A percentile compares a stretch with the other conserved stretches of the same genome.
Conservation (phyloP, 306 rosid genomes). For the Cicer yamashitae region DNA sequence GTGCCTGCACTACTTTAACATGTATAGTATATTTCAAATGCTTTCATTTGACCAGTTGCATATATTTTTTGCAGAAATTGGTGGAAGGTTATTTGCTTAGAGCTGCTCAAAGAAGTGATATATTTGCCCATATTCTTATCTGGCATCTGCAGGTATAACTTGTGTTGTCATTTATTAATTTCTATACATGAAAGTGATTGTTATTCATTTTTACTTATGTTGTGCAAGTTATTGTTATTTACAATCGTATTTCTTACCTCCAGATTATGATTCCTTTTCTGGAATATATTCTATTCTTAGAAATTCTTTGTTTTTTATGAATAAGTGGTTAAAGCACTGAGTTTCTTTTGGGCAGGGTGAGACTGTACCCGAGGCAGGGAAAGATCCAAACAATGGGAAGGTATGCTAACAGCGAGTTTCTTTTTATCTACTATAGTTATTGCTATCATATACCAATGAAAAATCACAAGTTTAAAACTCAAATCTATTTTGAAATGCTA, state of each 20-base stretch:
- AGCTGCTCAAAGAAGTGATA: slow-evolving; percentile 93
- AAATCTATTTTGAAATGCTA: slow-evolving; percentile 13
- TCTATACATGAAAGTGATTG: slow-evolving; percentile 15
- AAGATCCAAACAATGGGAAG: slow-evolving; percentile 67
- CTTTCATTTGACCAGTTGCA: slow-evolving; percentile 33
- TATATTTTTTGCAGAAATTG: slow-evolving; percentile 67
- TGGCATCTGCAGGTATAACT: slow-evolving; percentile 92
- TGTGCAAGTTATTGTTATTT: slow-evolving; percentile 8
- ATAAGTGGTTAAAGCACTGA: slow-evolving; percentile 33
- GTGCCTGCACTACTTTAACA: neutral
- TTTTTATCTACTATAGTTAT: slow-evolving; percentile 12
- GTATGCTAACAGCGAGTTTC: slow-evolving; percentile 54
- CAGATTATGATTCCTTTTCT: slow-evolving; percentile 19
- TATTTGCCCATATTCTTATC: slow-evolving; percentile 94
- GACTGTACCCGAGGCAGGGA: slow-evolving; percentile 75
- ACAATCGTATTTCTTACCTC: slow-evolving; percentile 27
- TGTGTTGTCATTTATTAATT: slow-evolving; percentile 1
- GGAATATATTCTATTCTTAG: slow-evolving; percentile 18
- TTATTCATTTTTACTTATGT: slow-evolving; percentile 17
- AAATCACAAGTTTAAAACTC: slow-evolving; percentile 20
- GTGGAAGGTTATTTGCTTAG: slow-evolving; percentile 98
- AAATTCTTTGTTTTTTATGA: slow-evolving; percentile 29
- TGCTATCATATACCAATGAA: slow-evolving; percentile 31
- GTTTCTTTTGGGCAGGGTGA: slow-evolving; percentile 82
- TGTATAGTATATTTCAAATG: slow-evolving; percentile 25